Conservation (phyloP, 2,329 filamentous ascomycete species). For the Verticillium alfalfae region DNA sequence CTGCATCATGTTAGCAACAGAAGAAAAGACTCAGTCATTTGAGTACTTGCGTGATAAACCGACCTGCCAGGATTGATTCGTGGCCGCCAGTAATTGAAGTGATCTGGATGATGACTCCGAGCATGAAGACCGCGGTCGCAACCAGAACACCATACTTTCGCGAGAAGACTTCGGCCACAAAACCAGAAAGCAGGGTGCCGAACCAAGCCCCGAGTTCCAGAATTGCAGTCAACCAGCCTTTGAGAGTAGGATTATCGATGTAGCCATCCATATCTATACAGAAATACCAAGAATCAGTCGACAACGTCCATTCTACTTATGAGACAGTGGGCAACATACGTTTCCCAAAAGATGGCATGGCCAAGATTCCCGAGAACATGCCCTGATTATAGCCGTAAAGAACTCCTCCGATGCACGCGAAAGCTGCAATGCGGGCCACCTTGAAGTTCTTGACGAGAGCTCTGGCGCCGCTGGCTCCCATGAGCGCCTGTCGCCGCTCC, state of each 20-base stretch:
- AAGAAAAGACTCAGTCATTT: not conserved
- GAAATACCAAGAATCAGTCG: too few relatives aligned
- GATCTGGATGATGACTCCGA: constrained; percentile 65
- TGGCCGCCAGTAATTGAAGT: constrained; percentile 52
- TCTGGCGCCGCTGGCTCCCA: constrained; percentile 44
- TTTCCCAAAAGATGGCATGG: constrained; percentile 47
- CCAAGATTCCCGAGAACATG: constrained; percentile 66
- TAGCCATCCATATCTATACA: constrained; percentile 51
- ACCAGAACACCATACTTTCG: constrained; percentile 66
- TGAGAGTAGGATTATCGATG: constrained; percentile 43
- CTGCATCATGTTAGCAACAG: constrained; percentile 14
- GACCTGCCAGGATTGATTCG: constrained; percentile 60
- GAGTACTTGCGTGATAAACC: constrained; percentile 56
- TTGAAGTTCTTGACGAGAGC: constrained; percentile 55
- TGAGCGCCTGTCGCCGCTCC: constrained; percentile 44
- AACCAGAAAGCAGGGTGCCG: constrained; percentile 65
- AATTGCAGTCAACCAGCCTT: constrained; percentile 60
- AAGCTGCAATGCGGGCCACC: constrained; percentile 55
- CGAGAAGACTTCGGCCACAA: constrained; percentile 63
- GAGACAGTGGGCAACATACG: constrained; percentile 28
- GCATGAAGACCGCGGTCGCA: constrained; percentile 59
- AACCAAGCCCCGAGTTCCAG: constrained; percentile 74
- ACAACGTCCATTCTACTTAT: too few relatives aligned
- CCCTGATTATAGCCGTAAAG: constrained; percentile 61
- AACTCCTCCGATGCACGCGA: constrained; percentile 58